Evolutionary conservation across 768 basidiomycete genomes (phyloP), one percentile per base, ranked within the genome.

Genomic region (Hemileccinum impolitum): DNA sequence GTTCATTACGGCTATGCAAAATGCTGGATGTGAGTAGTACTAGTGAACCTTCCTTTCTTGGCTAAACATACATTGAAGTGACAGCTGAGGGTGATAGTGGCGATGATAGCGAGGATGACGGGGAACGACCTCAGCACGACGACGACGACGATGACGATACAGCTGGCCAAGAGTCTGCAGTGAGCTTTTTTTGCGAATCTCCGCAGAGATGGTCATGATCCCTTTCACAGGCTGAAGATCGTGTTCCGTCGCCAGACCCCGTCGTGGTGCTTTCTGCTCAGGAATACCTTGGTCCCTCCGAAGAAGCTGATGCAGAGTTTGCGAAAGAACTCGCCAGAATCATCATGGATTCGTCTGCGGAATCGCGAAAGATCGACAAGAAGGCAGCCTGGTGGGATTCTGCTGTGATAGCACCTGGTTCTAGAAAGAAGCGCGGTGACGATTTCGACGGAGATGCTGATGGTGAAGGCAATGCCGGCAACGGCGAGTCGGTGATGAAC

Each of bases 281-380:
- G 56, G 91, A 94, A 60, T 74, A 76, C 48, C 73, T 90, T 35
- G 92, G 91, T 7, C 88, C 90, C 1, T 83, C 87, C 9, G 86
- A 91, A 55, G 93, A 94, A 61, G 92, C 88, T 17, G 90, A 95
- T 40, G 88, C 84, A 2, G 95, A 94, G 30, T 99, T 99, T 61
- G 90, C 87, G 9, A 92, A 92, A 65, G 96, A 98, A 65, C 79
- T 99, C 17, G 93, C 95, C 3, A 97, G 90, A 71, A 84, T 99
- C 72, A 84, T 97, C 41, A 92, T 90, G 1, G 92, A 95, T 58
- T 85, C 82, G 14, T 89, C 91, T 15, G 70, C 79, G 0, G 92
- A 96, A 56, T 80, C 86, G 3, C 76, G 91, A 56, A 90, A 87
- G 61, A 83, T 93, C 18, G 94, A 96, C 63, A 87, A 90, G 69